Evolutionary conservation across 2,329 filamentous ascomycete species (phyloP).

Genomic region (Huntiella moniliformis): DNA sequence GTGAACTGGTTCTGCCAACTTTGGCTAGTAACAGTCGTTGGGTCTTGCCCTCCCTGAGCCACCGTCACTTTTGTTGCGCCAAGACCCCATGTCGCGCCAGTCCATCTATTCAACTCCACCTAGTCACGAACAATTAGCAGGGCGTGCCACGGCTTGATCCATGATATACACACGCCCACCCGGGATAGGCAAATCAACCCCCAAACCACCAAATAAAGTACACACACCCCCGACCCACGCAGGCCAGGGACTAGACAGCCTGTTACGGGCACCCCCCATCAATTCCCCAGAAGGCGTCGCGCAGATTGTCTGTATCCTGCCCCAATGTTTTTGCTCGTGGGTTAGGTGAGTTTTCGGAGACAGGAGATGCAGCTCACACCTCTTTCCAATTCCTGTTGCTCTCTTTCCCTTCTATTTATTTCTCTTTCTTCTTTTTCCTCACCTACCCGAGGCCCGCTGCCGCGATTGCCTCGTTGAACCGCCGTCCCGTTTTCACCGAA

Average conservation of each 20-base stretch:
- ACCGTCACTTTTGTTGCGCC: neutral
- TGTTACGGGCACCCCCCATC: conserved; percentile 11
- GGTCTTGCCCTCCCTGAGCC: neutral
- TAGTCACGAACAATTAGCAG: neutral
- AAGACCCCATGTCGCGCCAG: conserved; percentile 8
- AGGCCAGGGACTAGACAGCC: conserved; percentile 4
- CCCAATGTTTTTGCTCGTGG: conserved; percentile 14
- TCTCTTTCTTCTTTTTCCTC: conserved; percentile 12
- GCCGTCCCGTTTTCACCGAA: neutral
- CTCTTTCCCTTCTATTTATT: conserved; percentile 13
- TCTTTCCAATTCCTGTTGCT: conserved; percentile 12
- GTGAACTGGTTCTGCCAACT: too few species aligned
- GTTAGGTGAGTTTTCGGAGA: conserved; percentile 13
- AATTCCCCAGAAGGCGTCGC: conserved; percentile 4
- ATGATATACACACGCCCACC: conserved; percentile 2
- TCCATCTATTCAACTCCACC: neutral
- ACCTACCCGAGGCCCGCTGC: conserved; percentile 7
- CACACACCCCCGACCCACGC: conserved; percentile 1
- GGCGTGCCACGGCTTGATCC: neutral
- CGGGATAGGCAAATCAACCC: conserved; percentile 3
- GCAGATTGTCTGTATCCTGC: conserved; percentile 7
- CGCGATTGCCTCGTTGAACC: conserved; percentile 5
- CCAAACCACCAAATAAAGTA: conserved; percentile 11
- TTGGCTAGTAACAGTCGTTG: neutral
- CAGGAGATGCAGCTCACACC: conserved; percentile 12